phyloP scores from a whole-genome alignment of 495 filamentous ascomycete genomes.

The Penicillium soppii region DNA sequence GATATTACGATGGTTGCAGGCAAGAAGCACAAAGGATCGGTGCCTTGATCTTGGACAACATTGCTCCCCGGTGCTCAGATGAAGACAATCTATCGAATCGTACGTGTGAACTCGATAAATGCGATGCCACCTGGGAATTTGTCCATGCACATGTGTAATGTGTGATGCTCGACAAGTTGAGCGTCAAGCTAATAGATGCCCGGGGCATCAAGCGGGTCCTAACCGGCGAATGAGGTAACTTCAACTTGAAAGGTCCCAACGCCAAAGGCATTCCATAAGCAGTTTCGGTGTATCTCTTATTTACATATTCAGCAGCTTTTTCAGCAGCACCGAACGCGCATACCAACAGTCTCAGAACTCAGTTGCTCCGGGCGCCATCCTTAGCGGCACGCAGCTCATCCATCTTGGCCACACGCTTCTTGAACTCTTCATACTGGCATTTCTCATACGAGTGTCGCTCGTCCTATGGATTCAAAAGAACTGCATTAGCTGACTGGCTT shows the following conservation, averaged over 20 bases:
- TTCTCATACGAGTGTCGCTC: conserved; percentile 98
- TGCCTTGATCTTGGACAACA: too few species aligned
- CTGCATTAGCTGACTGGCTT: not conserved
- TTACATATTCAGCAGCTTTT: conserved; percentile 43
- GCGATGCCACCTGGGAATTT: too few species aligned
- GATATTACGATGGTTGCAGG: too few species aligned
- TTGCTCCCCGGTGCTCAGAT: too few species aligned
- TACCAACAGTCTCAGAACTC: conserved; percentile 25
- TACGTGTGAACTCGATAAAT: too few species aligned
- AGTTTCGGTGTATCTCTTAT: conserved; percentile 43
- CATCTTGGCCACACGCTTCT: conserved; percentile 98
- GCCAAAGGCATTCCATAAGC: conserved; percentile 42
- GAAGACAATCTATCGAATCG: too few species aligned
- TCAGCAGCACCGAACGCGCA: conserved; percentile 23
- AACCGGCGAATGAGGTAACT: not conserved
- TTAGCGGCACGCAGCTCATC: conserved; percentile 88
- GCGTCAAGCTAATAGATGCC: not conserved
- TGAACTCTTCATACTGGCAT: conserved; percentile 98
- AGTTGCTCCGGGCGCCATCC: conserved; percentile 86
- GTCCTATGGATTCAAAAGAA: conserved; percentile 50
- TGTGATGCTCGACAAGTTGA: too few species aligned
- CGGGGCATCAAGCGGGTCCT: not conserved
- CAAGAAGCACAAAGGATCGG: too few species aligned
- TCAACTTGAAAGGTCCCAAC: conserved; percentile 28
- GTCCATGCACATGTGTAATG: too few species aligned